Base-by-base conservation (phyloP, 108 stramenopile genomes). In the Mayamaea pseudoterrestris region DNA sequence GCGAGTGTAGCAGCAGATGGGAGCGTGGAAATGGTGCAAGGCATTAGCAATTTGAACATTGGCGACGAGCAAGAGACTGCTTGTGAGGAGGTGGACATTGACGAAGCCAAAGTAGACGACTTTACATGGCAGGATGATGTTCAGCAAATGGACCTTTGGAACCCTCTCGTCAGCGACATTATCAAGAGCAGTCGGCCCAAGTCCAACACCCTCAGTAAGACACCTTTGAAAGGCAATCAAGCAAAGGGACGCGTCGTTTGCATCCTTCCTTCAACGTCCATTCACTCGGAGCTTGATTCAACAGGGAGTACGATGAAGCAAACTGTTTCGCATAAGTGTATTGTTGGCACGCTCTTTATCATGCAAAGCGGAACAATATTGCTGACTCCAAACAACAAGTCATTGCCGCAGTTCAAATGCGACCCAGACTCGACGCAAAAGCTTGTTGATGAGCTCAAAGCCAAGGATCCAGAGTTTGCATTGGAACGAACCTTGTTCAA, bases 71-170 rank as follows among this genome's bases (percentile, higher is more conserved):
- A 42, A 65, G 57, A 34, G 16, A 20, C 20, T 39, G 3, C 37
- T 39, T 39, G 16, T 8, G 3, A 39, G 3, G 37, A 39, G 37
- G 20, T 8, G n/a, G n/a, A n/a, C n/a, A n/a, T n/a, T n/a, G n/a
- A n/a, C n/a, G n/a, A n/a, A n/a, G n/a, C 20, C 37, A 14, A 39
- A 39, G 32, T 11, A 34, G 12, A 63, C 16, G 51, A 50, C 14
- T 54, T 46, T 7, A 76, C 59, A 47, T 90, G 88, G 88, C 82
- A 84, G 32, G 82, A 90, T 28, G 83, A 90, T 51, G 53, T 39
- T 23, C 52, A 65, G 1, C 88, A 90, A 64, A 65, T 71, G 30
- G 47, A 49, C n/a, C 62, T 90, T 0, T 90, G 88, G 88, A 69
- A 82, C 59, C 88, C 88, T 24, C 52, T 73, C 0, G 66, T 90